Conservation (phyloP, 1,284 basidiomycete genomes). For the Leccinum laetum region DNA sequence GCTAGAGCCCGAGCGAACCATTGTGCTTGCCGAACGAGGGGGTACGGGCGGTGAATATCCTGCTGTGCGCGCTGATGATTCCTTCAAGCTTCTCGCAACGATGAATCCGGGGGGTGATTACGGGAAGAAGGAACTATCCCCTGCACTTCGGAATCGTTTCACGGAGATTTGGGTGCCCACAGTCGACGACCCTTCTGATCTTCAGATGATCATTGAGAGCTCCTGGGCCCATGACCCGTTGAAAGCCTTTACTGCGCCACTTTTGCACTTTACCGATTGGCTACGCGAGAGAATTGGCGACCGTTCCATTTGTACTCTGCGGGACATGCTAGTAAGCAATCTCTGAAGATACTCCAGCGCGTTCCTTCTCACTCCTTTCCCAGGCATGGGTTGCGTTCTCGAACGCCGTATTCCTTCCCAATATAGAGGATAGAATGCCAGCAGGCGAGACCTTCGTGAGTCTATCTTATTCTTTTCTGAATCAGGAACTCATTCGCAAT, state of each 20-base stretch:
- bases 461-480: conserved; percentile 14
- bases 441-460: conserved; percentile 72
- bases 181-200: conserved; percentile 75
- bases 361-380: conserved; percentile 14
- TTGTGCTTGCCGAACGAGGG: conserved; percentile 94
- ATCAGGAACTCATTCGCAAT: conserved; percentile 11
- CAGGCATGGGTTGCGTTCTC: conserved; percentile 94
- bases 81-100: conserved; percentile 93
- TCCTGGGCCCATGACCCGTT: conserved; percentile 70
- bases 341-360: background rate
- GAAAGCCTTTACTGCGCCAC: conserved; percentile 54
- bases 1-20: conserved; percentile 86
- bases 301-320: conserved; percentile 70
- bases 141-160: conserved; percentile 96
- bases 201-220: conserved; percentile 77
- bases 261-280: conserved; percentile 66
- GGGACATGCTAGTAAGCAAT: conserved; percentile 83
- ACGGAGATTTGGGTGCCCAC: conserved; percentile 99
- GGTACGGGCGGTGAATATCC: conserved; percentile 74
- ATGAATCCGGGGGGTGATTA: conserved; percentile 99
- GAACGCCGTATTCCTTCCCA: conserved; percentile 57
- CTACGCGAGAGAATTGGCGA: conserved; percentile 68
- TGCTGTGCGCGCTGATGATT: conserved; percentile 60
- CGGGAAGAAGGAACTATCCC: conserved; percentile 98
- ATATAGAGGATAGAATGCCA: conserved; percentile 38